Conservation (phyloP, 306 rosid genomes). For the Vicia villosa region DNA sequence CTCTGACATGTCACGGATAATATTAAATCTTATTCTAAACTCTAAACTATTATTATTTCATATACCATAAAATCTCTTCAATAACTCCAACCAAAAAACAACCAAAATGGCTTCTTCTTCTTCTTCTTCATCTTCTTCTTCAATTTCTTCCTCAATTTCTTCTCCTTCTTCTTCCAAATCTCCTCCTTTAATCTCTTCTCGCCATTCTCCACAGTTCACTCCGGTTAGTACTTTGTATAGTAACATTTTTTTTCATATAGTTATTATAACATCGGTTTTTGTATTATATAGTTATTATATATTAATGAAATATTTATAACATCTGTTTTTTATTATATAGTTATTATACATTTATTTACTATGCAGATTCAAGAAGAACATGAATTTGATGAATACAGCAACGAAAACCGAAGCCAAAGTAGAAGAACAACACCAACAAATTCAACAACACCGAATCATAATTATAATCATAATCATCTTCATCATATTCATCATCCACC, state of each 20-base stretch:
- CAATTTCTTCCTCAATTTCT: not conserved
- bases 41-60: too few relatives aligned
- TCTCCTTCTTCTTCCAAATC: conserved; percentile 39
- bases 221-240: conserved; percentile 44
- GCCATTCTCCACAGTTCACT: conserved; percentile 55
- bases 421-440: conserved; percentile 42
- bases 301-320: not conserved
- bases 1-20: conserved; percentile 2
- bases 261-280: not conserved
- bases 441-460: conserved; percentile 39
- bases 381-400: conserved; percentile 47
- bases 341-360: not conserved
- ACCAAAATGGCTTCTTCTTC: conserved; percentile 39
- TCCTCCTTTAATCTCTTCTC: conserved; percentile 42
- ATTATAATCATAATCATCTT: conserved; percentile 25
- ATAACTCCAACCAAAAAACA: not conserved
- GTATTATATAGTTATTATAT: not conserved
- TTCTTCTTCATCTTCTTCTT: not conserved
- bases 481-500: conserved; percentile 39
- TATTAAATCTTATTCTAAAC: not conserved
- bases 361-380: conserved; percentile 80
- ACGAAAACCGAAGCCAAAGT: conserved; percentile 45
- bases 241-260: not conserved
- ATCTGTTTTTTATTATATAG: not conserved
- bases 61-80: not conserved